Conservation (phyloP, 2,329 filamentous ascomycete species). For the Pleochaeta shiraiana region DNA sequence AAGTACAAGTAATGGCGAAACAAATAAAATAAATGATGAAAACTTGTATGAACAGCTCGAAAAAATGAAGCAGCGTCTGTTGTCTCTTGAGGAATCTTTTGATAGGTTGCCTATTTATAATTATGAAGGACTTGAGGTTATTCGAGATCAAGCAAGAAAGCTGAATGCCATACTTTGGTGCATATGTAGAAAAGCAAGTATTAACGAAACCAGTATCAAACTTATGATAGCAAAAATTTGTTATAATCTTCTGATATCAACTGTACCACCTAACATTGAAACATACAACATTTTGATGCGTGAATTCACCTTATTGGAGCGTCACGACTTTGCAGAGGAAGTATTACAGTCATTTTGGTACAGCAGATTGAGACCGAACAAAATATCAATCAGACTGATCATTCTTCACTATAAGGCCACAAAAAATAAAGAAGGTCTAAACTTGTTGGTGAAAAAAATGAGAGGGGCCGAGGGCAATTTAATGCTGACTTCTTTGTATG, state of each 20-base stretch:
- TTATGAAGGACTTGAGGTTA: conserved; percentile 6
- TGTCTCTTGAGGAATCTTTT: neutral
- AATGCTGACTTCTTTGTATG: neutral
- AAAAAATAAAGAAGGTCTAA: conserved; percentile 12
- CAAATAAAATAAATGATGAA: neutral
- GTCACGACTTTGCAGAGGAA: conserved; percentile 28
- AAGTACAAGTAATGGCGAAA: neutral
- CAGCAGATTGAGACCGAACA: conserved; percentile 15
- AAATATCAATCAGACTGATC: conserved; percentile 13
- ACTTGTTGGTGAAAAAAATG: conserved; percentile 14
- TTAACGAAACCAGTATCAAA: conserved; percentile 9
- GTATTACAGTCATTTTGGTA: conserved; percentile 29
- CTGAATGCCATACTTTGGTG: conserved; percentile 12
- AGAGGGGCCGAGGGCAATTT: conserved; percentile 7
- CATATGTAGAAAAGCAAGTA: conserved; percentile 8
- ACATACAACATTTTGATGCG: conserved; percentile 51
- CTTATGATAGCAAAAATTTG: conserved; percentile 22
- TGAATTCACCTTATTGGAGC: conserved; percentile 33
- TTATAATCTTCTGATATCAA: conserved; percentile 43
- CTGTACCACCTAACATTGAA: conserved; percentile 38
- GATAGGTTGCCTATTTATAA: conserved; percentile 11
- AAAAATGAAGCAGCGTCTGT: neutral
- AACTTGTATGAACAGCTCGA: neutral
- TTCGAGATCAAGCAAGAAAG: conserved; percentile 8
- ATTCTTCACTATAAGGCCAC: conserved; percentile 15